phyloP scores from a whole-genome alignment of 139 green algal species.

The Picochlorum sp. region DNA sequence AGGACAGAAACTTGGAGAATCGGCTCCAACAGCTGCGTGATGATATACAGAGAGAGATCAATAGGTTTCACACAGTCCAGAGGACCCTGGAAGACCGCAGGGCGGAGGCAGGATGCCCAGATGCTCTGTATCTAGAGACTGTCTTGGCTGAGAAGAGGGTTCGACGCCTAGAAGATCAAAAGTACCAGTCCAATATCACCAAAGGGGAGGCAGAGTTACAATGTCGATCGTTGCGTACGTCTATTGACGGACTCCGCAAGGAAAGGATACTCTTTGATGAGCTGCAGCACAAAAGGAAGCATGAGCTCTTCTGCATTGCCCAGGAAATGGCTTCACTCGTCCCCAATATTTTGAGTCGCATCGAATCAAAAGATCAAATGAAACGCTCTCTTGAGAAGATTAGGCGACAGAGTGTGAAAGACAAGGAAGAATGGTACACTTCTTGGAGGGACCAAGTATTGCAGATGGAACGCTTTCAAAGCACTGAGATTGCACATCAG shows the following conservation, averaged over 20 bases:
- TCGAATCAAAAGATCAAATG: not conserved
- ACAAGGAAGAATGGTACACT: not conserved
- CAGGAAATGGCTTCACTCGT: not conserved
- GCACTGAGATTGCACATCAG: not conserved
- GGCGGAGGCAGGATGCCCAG: slow-evolving; percentile 69
- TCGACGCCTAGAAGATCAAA: slow-evolving; percentile 72
- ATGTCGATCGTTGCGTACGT: slow-evolving; percentile 41
- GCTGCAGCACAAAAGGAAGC: slow-evolving; percentile 71
- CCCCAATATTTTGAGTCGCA: not conserved
- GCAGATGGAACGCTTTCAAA: not conserved
- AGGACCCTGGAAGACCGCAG: slow-evolving; percentile 39
- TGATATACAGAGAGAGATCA: slow-evolving; percentile 5
- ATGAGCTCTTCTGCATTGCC: slow-evolving; percentile 42
- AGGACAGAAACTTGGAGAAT: slow-evolving; percentile 83
- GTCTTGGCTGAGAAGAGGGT: slow-evolving; percentile 55
- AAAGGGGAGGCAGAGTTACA: slow-evolving; percentile 1
- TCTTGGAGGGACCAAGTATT: not conserved
- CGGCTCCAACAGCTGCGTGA: slow-evolving; percentile 37
- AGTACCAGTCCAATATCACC: slow-evolving; percentile 48
- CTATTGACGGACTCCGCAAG: slow-evolving; percentile 76
- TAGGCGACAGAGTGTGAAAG: no score
- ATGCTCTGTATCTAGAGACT: slow-evolving; percentile 46
- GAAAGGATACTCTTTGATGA: slow-evolving; percentile 83
- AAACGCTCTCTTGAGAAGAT: no score
- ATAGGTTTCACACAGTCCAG: not conserved